phyloP scores from a whole-genome alignment of 2,329 filamentous ascomycete species.

The Aspergillus vadensis region DNA sequence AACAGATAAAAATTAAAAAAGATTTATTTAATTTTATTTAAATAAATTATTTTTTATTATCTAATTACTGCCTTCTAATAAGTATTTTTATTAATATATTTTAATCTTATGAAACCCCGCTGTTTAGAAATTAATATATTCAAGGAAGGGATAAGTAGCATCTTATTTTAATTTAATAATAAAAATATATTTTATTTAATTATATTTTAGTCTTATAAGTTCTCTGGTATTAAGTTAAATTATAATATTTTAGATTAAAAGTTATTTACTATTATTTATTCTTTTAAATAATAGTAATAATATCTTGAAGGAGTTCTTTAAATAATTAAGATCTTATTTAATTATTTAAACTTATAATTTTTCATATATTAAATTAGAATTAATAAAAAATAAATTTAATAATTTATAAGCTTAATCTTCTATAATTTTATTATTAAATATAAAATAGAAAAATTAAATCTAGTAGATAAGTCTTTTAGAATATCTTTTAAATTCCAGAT shows the following conservation, averaged over 20 bases:
- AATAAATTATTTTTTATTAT: background rate
- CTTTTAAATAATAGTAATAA: background rate
- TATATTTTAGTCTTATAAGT: background rate
- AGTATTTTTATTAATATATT: background rate
- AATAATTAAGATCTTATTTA: background rate
- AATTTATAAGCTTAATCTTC: background rate
- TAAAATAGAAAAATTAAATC: background rate
- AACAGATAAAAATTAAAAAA: background rate
- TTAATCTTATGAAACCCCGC: background rate
- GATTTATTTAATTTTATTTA: background rate
- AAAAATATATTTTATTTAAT: background rate
- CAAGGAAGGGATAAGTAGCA: background rate
- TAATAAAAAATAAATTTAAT: background rate
- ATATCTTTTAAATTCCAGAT: background rate
- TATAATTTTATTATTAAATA: conserved; percentile 3
- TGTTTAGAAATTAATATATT: background rate
- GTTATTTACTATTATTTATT: too few relatives aligned
- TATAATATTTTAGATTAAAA: too few relatives aligned
- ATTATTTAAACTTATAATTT: background rate
- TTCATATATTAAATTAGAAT: background rate
- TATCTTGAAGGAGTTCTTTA: background rate
- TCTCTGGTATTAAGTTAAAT: too few relatives aligned
- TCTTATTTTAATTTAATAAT: background rate
- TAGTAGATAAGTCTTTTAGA: background rate
- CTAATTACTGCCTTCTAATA: background rate